These are phyloP conservation scores for Rhododendron vialii DNA, from an alignment of 148 eudicot species.

Conservation along the genomic window DNA sequence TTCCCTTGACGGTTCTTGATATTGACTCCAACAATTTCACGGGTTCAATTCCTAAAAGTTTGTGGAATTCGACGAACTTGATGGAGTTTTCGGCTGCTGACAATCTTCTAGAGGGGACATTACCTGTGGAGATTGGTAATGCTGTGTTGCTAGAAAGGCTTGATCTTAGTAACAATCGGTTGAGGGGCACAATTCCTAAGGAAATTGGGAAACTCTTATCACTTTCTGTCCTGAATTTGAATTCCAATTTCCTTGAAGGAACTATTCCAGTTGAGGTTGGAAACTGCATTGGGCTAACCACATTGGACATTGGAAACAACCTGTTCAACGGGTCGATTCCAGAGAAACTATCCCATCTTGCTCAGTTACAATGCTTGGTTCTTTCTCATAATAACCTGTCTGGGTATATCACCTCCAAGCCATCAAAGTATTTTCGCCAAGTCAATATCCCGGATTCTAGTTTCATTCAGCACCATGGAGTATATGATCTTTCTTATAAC, in stretches of 20 bases:
- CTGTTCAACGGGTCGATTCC: slow-evolving; percentile 40
- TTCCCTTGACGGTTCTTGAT: slow-evolving; percentile 45
- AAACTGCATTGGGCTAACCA: slow-evolving; percentile 30
- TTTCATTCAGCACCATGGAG: slow-evolving; percentile 48
- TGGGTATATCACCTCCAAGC: slow-evolving; percentile 35
- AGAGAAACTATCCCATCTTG: slow-evolving; percentile 21
- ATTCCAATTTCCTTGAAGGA: slow-evolving; percentile 36
- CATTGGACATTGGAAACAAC: slow-evolving; percentile 47
- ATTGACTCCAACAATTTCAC: slow-evolving; percentile 47
- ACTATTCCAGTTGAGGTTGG: slow-evolving; percentile 36
- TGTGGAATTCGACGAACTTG: slow-evolving; percentile 35
- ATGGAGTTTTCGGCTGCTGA: slow-evolving; percentile 46
- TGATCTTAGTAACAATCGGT: slow-evolving; percentile 34
- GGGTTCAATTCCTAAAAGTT: slow-evolving; percentile 32
- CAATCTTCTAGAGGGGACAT: slow-evolving; percentile 34
- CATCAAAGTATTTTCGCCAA: slow-evolving; percentile 37
- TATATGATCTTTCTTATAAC: slow-evolving; percentile 43
- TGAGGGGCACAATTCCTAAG: slow-evolving; percentile 30
- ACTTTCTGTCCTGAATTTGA: slow-evolving; percentile 43
- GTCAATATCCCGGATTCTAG: slow-evolving; percentile 40
- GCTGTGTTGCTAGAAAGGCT: slow-evolving; percentile 29
- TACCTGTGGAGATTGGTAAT: slow-evolving; percentile 36
- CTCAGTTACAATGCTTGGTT: slow-evolving; percentile 44
- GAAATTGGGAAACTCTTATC: slow-evolving; percentile 29
- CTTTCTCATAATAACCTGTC: slow-evolving; percentile 42